A percentile compares a stretch with the other conserved stretches of the same genome.
Conservation (phyloP, 805 yeast genomes). For the Hanseniaspora osmophila region DNA sequence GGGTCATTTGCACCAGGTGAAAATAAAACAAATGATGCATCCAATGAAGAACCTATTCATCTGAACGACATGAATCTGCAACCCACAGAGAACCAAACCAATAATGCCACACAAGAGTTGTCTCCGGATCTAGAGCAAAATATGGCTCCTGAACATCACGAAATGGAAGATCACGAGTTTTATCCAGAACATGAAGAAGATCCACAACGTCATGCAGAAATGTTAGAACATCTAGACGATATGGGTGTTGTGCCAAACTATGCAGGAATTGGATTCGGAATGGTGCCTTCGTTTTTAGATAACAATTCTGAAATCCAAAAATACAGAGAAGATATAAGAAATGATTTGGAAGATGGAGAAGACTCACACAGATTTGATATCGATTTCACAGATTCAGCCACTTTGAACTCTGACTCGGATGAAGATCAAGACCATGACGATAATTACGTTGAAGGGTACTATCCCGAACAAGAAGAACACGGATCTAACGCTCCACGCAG, state of each 20-base stretch:
- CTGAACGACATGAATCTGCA: no score
- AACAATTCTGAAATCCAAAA: slow-evolving; percentile 4
- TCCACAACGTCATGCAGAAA: slow-evolving; percentile 1
- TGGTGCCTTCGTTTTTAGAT: slow-evolving; percentile 3
- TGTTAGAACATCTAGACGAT: slow-evolving; percentile 2
- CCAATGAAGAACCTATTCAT: no score
- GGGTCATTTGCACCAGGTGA: no score
- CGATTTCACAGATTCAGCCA: slow-evolving; percentile 1
- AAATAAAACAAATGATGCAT: no score
- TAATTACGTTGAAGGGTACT: neutral
- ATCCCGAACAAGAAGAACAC: neutral
- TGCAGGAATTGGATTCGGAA: slow-evolving; percentile 1
- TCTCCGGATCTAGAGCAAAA: no score
- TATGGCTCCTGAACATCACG: neutral
- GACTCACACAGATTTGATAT: slow-evolving; percentile 4
- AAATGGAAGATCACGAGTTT: neutral
- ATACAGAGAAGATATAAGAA: slow-evolving; percentile 5
- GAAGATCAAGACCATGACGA: neutral
- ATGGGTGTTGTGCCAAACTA: slow-evolving; percentile 1
- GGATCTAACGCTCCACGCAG: no score
- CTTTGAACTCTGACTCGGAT: neutral
- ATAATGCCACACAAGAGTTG: no score
- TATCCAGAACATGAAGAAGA: neutral
- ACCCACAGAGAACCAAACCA: no score
- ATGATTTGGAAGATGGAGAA: slow-evolving; percentile 5